A percentile compares a stretch with the other conserved stretches of the same genome.
Evolutionary conservation across 2,329 filamentous ascomycete species (phyloP).

Genomic region (Neonectria magnoliae): DNA sequence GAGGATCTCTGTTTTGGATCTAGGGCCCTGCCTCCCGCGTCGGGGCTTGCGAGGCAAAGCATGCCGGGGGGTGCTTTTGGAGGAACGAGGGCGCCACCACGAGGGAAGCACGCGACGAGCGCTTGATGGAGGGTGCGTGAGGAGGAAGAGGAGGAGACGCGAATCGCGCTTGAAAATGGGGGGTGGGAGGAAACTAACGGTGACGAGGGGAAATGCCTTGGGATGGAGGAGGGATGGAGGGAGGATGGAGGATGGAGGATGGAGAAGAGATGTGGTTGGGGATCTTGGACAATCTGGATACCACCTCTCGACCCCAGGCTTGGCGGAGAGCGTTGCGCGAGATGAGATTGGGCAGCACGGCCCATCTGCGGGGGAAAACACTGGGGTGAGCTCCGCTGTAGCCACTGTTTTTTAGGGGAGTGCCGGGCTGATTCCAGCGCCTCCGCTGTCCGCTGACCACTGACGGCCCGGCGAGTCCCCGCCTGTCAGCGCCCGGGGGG

Average conservation of each 20-base stretch:
- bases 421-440: constrained; percentile 35
- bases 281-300: constrained; percentile 22
- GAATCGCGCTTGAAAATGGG: constrained; percentile 1
- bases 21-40: constrained; percentile 26
- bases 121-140: constrained; percentile 26
- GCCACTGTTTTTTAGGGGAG: constrained; percentile 7
- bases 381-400: constrained; percentile 7
- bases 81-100: constrained; percentile 38
- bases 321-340: not conserved
- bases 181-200: constrained; percentile 16
- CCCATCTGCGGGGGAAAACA: constrained; percentile 16
- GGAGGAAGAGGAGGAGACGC: constrained; percentile 25
- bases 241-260: not conserved
- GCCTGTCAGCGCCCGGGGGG: not conserved
- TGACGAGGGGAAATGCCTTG: not conserved
- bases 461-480: constrained; percentile 4
- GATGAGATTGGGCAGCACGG: constrained; percentile 14
- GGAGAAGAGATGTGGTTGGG: constrained; percentile 21
- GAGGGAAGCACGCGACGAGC: constrained; percentile 38
- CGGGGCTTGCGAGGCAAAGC: not conserved
- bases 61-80: not conserved
- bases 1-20: constrained; percentile 37
- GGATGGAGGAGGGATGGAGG: not conserved
- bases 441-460: not conserved
- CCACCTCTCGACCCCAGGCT: constrained; percentile 21